Evolutionary conservation across 2,329 filamentous ascomycete genomes (phyloP).

Genomic region (Seiridium cupressi): DNA sequence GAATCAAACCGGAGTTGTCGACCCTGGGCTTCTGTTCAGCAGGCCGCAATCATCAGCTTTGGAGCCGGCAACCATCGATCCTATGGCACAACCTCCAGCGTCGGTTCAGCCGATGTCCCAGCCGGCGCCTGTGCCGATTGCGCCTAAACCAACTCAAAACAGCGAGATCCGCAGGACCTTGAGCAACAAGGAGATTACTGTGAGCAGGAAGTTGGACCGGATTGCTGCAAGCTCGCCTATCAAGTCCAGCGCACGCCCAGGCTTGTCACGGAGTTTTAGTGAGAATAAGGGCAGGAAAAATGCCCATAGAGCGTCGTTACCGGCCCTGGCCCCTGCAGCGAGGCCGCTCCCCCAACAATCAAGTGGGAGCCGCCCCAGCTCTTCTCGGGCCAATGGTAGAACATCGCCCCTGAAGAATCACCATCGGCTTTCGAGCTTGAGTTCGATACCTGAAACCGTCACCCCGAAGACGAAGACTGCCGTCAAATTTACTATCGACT

Average conservation of each 20-base stretch:
- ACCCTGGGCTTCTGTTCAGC: constrained; percentile 59
- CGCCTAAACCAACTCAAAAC: constrained; percentile 27
- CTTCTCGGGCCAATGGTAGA: constrained; percentile 42
- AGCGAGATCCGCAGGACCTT: constrained; percentile 42
- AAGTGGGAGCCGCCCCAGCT: constrained; percentile 28
- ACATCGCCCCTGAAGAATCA: constrained; percentile 53
- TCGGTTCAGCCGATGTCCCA: constrained; percentile 27
- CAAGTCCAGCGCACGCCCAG: constrained; percentile 46
- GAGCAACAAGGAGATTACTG: constrained; percentile 41
- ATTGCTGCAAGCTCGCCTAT: constrained; percentile 47
- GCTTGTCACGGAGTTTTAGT: constrained; percentile 53
- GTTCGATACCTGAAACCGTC: constrained; percentile 56
- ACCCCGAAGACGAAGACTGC: constrained; percentile 48
- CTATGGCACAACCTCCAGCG: constrained; percentile 23
- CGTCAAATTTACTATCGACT: constrained; percentile 63
- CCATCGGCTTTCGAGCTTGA: constrained; percentile 48
- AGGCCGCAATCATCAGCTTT: constrained; percentile 47
- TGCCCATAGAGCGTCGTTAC: constrained; percentile 35
- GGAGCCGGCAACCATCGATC: constrained; percentile 35
- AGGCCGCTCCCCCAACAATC: constrained; percentile 30
- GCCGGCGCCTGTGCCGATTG: constrained; percentile 20
- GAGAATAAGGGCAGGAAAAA: constrained; percentile 49
- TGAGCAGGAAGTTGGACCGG: constrained; percentile 40
- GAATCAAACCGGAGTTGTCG: constrained; percentile 47
- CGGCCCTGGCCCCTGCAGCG: constrained; percentile 45